A percentile compares a stretch with the other conserved stretches of the same genome.
These are phyloP conservation scores for Solanum pennellii DNA, from an alignment of 257 asterid species.

Conservation along the genomic window DNA sequence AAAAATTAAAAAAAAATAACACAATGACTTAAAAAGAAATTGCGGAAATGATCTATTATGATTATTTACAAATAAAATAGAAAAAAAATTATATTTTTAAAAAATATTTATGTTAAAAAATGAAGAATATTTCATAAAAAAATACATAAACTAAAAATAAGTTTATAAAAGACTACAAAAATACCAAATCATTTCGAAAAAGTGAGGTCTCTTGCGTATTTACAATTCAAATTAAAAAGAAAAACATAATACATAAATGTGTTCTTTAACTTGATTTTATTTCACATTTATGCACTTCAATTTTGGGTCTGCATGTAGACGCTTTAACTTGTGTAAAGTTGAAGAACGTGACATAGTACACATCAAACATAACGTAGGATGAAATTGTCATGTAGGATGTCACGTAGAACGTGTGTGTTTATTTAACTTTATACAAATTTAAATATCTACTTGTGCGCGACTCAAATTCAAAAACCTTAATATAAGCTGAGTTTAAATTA, in stretches of 20 bases:
- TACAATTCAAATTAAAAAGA: too few relatives aligned
- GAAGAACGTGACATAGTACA: neutral
- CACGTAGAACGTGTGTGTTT: fast-evolving
- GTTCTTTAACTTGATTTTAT: neutral
- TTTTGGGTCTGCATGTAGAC: neutral
- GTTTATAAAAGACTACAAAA: neutral
- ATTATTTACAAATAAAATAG: too few relatives aligned
- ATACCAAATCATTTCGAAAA: too few relatives aligned
- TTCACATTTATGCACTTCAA: neutral
- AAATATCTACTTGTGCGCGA: neutral
- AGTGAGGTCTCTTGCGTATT: neutral
- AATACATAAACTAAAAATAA: neutral
- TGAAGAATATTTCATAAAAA: neutral
- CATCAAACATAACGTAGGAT: too few relatives aligned
- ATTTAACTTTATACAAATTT: neutral
- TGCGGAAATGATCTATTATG: neutral
- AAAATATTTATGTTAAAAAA: neutral
- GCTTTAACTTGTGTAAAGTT: too few relatives aligned
- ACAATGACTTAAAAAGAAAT: neutral
- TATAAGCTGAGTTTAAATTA: neutral
- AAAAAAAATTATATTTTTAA: too few relatives aligned
- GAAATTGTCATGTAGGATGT: too few relatives aligned
- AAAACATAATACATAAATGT: too few relatives aligned
- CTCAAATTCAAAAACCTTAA: neutral
- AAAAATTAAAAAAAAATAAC: too few relatives aligned